Evolutionary conservation across 352 stramenopile species (phyloP), one percentile per base, ranked within the genome.

Genomic region (Pythium phragmitis): DNA sequence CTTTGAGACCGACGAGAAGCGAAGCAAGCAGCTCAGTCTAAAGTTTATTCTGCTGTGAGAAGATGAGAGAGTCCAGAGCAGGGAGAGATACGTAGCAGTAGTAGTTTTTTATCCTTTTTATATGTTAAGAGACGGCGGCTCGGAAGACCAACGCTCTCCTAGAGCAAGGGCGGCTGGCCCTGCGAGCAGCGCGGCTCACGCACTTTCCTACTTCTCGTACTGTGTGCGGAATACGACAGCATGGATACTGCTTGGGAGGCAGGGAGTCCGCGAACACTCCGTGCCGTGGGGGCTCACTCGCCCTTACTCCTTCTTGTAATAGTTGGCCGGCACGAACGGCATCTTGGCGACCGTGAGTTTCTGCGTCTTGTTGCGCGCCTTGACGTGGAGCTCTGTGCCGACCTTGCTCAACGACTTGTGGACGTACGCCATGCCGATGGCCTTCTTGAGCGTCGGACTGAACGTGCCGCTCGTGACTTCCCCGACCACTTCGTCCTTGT

Each of bases 381-480:
- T 98, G 9, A 99, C 69, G 56, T 88, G 83, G 56, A 99, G 74
- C 58, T 97, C 76, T 47, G 96, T 99, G 63, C 94, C 96, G 51
- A 88, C 70, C 80, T 99, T 99, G 56, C 79, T 68, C 51, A 87
- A 50, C 9, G 67, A 81, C 65, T 96, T 98, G 62, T 94, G 80
- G 33, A 99, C 94, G 77, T 99, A 99, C 56, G 96, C 97, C 97
- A 99, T 99, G 47, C 97, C 96, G 66, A 99, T 95, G 7, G 97
- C 95, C 60, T 92, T 92, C 79, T 98, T 98, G 47, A 99, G 89
- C 63, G 83, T 96, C 12, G 97, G 97, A 66, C 87, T 98, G 74
- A 98, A 98, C 6, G 96, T 99, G 60, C 98, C 98, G 65, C 89
- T 98, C 23, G 97, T 99, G 39, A 99, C 89, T 68, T 96, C 78